Conservation (phyloP, 164 flowering plant species). For the Malania oleifera region DNA sequence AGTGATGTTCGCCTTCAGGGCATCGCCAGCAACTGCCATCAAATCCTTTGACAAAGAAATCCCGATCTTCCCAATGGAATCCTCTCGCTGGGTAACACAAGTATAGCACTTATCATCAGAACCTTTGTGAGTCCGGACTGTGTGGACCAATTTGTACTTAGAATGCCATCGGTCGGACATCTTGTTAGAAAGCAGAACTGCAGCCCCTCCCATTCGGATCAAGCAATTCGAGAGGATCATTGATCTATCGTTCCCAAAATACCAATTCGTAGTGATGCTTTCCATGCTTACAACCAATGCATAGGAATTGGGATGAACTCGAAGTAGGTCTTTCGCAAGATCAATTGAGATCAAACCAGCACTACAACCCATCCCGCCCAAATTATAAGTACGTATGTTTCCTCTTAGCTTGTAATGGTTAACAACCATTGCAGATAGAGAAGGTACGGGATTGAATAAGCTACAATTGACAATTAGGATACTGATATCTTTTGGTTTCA, state of each 20-base stretch:
- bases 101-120: slow-evolving; percentile 73
- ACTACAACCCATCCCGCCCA: slow-evolving; percentile 87
- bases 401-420: slow-evolving; percentile 84
- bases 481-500: slow-evolving; percentile 71
- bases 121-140: slow-evolving; percentile 79
- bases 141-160: slow-evolving; percentile 67
- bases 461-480: slow-evolving; percentile 72
- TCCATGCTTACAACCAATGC: slow-evolving; percentile 77
- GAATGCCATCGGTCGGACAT: slow-evolving; percentile 52
- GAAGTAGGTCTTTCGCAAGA: slow-evolving; percentile 77
- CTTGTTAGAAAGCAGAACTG: slow-evolving; percentile 68
- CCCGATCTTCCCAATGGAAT: slow-evolving; percentile 54
- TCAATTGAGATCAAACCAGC: slow-evolving; percentile 75
- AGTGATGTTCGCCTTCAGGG: slow-evolving; percentile 81
- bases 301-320: slow-evolving; percentile 73
- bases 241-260: slow-evolving; percentile 73
- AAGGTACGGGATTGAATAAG: slow-evolving; percentile 81
- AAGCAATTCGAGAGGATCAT: slow-evolving; percentile 85
- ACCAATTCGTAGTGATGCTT: slow-evolving; percentile 77
- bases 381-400: slow-evolving; percentile 57
- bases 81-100: slow-evolving; percentile 73
- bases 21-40: slow-evolving; percentile 90
- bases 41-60: slow-evolving; percentile 77
- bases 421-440: slow-evolving; percentile 74
- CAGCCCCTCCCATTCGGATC: slow-evolving; percentile 86